Conservation (phyloP, 2,329 filamentous ascomycete species). For the Mariannaea elegans region DNA sequence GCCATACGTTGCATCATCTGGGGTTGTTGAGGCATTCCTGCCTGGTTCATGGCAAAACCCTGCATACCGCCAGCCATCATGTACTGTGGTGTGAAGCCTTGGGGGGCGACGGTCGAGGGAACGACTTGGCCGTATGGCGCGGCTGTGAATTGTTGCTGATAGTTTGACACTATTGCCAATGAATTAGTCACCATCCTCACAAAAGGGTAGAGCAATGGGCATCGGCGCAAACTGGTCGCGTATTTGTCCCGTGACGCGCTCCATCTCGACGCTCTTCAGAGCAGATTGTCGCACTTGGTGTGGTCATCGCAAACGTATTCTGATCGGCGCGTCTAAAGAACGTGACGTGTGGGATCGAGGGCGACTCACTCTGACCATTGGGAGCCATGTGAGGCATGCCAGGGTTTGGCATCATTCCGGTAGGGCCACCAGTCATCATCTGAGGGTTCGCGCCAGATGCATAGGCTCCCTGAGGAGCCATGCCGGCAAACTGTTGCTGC, state of each 20-base stretch:
- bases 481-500: conserved; percentile 63
- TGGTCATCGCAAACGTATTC: background rate
- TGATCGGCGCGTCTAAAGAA: conserved; percentile 11
- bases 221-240: conserved; percentile 25
- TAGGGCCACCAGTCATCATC: conserved; percentile 64
- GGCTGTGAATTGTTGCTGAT: conserved; percentile 65
- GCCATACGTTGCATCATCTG: conserved; percentile 42
- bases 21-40: conserved; percentile 57
- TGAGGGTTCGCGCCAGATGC: conserved; percentile 60
- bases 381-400: conserved; percentile 67
- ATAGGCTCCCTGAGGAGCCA: conserved; percentile 61
- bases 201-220: conserved; percentile 3
- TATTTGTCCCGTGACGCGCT: conserved; percentile 24
- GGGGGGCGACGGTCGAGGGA: conserved; percentile 58
- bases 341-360: conserved; percentile 25
- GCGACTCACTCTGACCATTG: conserved; percentile 67
- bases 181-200: conserved; percentile 25
- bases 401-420: conserved; percentile 71
- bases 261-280: background rate
- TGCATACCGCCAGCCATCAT: conserved; percentile 65
- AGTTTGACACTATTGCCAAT: conserved; percentile 60
- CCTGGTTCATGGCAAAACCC: conserved; percentile 64
- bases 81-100: conserved; percentile 59
- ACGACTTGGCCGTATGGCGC: conserved; percentile 65
- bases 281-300: background rate